A percentile compares a stretch with the other conserved stretches of the same genome.
phyloP scores from a whole-genome alignment of 2,329 filamentous ascomycete species.

The Boeremia exigua region DNA sequence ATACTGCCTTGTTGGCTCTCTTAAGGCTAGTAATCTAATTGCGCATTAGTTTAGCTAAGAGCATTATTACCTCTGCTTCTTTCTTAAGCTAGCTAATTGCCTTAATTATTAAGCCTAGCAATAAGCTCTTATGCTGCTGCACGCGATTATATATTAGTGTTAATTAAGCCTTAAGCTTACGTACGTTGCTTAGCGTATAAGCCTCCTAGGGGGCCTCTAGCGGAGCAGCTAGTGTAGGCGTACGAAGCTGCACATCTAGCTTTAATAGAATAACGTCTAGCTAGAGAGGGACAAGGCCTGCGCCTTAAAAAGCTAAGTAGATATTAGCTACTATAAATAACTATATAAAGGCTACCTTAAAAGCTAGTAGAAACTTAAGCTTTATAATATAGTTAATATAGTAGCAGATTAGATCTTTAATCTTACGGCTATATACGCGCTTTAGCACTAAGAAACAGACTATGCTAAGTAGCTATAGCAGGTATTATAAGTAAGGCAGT shows the following conservation, averaged over 20 bases:
- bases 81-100: too few species aligned
- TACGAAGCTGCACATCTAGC: background rate
- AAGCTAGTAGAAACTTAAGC: too few species aligned
- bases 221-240: background rate
- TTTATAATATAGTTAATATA: conserved; percentile 39
- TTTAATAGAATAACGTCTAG: background rate
- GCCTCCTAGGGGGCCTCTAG: background rate
- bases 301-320: conserved; percentile 32
- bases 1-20: too few species aligned
- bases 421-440: conserved; percentile 33
- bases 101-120: conserved; percentile 11
- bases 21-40: too few species aligned
- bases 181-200: too few species aligned
- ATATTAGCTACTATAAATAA: conserved; percentile 36
- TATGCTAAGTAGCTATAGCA: conserved; percentile 51
- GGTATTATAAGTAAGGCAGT: conserved; percentile 37
- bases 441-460: conserved; percentile 48
- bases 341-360: conserved; percentile 27
- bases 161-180: too few species aligned
- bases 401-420: conserved; percentile 34
- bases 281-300: conserved; percentile 36
- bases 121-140: conserved; percentile 9
- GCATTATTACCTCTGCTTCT: conserved; percentile 2
- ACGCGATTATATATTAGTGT: conserved; percentile 5
- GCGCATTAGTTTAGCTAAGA: too few species aligned